Evolutionary conservation across 1,284 basidiomycete genomes (phyloP), one percentile per base, ranked within the genome.

Genomic region (Cutaneotrichosporon cutaneum): DNA sequence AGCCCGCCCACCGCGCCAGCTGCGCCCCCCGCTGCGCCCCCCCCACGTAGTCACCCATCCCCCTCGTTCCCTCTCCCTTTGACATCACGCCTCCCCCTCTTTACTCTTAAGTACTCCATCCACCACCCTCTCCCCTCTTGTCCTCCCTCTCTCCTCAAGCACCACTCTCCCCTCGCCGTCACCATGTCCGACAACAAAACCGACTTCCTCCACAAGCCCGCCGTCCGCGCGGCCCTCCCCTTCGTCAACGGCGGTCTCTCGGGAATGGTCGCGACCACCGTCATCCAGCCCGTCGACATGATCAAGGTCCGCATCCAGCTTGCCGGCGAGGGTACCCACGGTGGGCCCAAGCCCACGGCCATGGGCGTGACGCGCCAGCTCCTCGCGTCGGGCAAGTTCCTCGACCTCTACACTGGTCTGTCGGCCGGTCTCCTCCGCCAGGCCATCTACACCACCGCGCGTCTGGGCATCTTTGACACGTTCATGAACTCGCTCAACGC

Each of bases 271-370:
- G 54, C 54, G 36, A 55, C 54, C 39, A 55, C 54, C 11, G 39
- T 55, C 24, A 21, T 55, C 39, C 54, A 55, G 54, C 54, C 54
- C 54, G 32, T 55, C 39, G 54, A 55, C 54, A 27, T 55, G 24
- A 27, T 55, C 54, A 55, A 55, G 54, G 54, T 55, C 24, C 54
- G 54, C 54, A 55, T 55, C 54, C 54, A 55, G 54, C 54, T 55
- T 24, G 54, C 54, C 26, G 54, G 54, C n/a, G 54, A 55, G 39
- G 54, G 54, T 14, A n/a, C 39, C 14, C 10, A 11, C 16, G 54
- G 54, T 13, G 54, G 54, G 7, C 54, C 54, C 36, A 55, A 55
- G 54, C 54, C 54, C 10, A 44, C 54, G 14, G 39, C 54, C 26
- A n/a, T 55, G 39, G 24, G 24, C 16, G 54, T 55, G 6, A 44